Evolutionary conservation across 768 basidiomycete species (phyloP), one percentile per base, ranked within the genome.

Genomic region (Mycena haematopus): DNA sequence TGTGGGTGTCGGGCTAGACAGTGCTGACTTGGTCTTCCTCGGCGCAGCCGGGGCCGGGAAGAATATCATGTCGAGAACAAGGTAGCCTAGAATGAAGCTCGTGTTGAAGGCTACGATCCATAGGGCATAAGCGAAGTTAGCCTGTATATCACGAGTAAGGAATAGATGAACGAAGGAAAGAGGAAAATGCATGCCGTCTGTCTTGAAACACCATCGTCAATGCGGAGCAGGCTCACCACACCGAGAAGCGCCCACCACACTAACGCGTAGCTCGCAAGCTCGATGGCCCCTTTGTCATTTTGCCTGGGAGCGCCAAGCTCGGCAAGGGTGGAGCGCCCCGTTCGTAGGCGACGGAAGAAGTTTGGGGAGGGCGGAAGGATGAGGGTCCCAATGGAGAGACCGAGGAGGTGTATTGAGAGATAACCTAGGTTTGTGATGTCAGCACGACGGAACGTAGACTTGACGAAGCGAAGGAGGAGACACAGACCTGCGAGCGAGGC

Each of bases 71-170:
- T 98, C 93, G 45, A 97, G 76, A 24, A 88, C 64, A 44, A 95
- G 80, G 76, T 97, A 96, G 14, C 84, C 86, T 6, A 95, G 80
- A 17, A 98, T 77, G 78, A 95, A 95, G 3, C 88, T 83, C 0
- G 89, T 88, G 72, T 98, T 99, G 85, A 86, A 96, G 11, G 93
- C 95, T 1, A 86, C 84, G 9, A 91, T 84, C 95, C 96, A 98
- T 19, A 95, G 74, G 36, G 95, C 86, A 74, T 99, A 99, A 5
- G 91, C 83, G 31, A 94, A 68, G 70, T 99, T 98, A 47, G 89
- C 92, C 95, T 96, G 67, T 19, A 24, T 31, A 33, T 51, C 7
- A n/a, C 7, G 44, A 31, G 8, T 35, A 5, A 21, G 9, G 44
- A 45, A 56, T 19, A 24, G 13, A 25, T 24, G 29, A 19, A 49